Percentiles rank a stretch among this genome's conserved stretches.
These are phyloP conservation scores for Neoscytalidium dimidiatum DNA, from an alignment of 2,329 filamentous ascomycete genomes.

Conservation along the genomic window DNA sequence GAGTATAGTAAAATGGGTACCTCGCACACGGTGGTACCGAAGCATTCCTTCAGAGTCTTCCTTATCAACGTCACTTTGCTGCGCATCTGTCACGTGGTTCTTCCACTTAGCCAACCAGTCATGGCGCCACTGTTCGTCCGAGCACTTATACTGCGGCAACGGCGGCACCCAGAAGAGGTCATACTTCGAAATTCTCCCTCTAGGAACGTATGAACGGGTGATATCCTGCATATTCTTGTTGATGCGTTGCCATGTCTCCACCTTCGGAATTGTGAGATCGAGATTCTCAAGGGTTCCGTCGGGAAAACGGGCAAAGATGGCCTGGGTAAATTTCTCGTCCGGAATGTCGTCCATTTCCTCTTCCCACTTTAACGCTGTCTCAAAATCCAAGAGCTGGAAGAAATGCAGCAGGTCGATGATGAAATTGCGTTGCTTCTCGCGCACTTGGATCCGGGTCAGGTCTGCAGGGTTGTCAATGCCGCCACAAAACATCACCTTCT, in stretches of 20 bases:
- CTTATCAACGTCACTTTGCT: slow-evolving; percentile 8
- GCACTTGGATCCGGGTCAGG: slow-evolving; percentile 6
- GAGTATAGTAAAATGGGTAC: slow-evolving; percentile 19
- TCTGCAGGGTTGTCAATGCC: slow-evolving; percentile 20
- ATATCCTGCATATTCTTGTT: slow-evolving; percentile 19
- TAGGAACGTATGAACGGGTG: slow-evolving; percentile 8
- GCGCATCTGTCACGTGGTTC: slow-evolving; percentile 3
- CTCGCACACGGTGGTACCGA: slow-evolving; percentile 16
- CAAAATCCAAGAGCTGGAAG: slow-evolving; percentile 16
- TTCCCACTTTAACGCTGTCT: slow-evolving; percentile 16
- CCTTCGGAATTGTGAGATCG: slow-evolving; percentile 16
- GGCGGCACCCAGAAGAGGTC: slow-evolving; percentile 19
- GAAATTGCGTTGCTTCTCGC: slow-evolving; percentile 14
- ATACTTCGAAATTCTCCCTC: slow-evolving; percentile 11
- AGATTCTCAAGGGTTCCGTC: slow-evolving; percentile 19
- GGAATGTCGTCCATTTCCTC: slow-evolving; percentile 19
- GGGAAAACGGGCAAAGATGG: slow-evolving; percentile 18
- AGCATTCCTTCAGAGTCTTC: background rate
- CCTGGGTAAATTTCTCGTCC: slow-evolving; percentile 14
- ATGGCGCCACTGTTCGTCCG: slow-evolving; percentile 17
- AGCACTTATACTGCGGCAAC: slow-evolving; percentile 19
- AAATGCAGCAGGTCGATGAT: slow-evolving; percentile 21
- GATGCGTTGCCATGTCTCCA: slow-evolving; percentile 20
- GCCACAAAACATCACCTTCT: slow-evolving; percentile 6
- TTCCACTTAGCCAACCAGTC: slow-evolving; percentile 18